Conservation (phyloP, 2,329 filamentous ascomycete species). For the Arthrinium puccinioides region DNA sequence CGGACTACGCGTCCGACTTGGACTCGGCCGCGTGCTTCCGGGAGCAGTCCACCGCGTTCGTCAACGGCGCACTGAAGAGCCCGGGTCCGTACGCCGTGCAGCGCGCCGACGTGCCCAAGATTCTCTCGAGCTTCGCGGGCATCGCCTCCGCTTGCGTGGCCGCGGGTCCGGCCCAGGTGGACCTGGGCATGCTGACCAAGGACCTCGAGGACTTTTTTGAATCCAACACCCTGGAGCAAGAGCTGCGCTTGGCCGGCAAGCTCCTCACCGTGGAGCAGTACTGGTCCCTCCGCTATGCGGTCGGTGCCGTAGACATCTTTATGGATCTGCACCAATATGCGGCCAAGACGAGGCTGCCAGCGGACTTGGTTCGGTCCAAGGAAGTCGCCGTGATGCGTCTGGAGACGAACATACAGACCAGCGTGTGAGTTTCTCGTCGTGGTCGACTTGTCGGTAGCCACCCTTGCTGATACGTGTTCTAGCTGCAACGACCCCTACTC, state of each 20-base stretch:
- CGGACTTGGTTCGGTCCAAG: conserved; percentile 9
- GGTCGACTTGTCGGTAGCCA: no score
- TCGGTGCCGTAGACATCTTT: conserved; percentile 10
- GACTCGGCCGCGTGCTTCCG: conserved; percentile 10
- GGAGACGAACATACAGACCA: conserved; percentile 10
- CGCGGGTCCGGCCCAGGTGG: conserved; percentile 5
- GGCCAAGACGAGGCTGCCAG: conserved; percentile 8
- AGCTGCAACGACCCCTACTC: conserved; percentile 13
- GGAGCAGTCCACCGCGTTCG: conserved; percentile 8
- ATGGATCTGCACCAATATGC: conserved; percentile 11
- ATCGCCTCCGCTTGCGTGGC: conserved; percentile 6
- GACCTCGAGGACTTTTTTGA: conserved; percentile 13
- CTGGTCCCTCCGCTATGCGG: conserved; percentile 12
- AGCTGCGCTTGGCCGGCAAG: conserved; percentile 9
- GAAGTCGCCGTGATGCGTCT: conserved; percentile 10
- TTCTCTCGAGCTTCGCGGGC: conserved; percentile 8
- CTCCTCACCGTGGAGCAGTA: conserved; percentile 11
- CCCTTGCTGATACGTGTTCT: background rate
- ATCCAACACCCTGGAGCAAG: conserved; percentile 10
- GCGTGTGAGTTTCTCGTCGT: conserved; percentile 8
- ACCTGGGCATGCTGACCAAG: conserved; percentile 5
- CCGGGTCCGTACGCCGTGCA: background rate
- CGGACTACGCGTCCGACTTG: conserved; percentile 11
- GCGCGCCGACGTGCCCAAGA: background rate
- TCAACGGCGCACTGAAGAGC: background rate